Evolutionary conservation across 768 basidiomycete species (phyloP).

Genomic region (Hygrocybe coccinea): DNA sequence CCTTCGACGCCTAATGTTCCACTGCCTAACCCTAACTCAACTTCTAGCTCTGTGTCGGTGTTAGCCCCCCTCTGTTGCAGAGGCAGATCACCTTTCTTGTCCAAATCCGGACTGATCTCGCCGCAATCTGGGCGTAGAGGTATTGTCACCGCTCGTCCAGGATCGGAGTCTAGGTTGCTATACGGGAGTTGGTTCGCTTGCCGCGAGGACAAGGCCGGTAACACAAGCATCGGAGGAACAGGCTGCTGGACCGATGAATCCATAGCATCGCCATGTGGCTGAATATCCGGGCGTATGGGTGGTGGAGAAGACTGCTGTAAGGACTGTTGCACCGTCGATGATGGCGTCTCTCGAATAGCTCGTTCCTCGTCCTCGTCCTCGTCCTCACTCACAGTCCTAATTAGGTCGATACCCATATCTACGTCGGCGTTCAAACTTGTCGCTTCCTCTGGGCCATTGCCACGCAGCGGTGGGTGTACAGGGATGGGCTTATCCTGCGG

Average conservation of each 20-base stretch:
- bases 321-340: no score
- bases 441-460: no score
- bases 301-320: no score
- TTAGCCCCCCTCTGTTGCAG: not conserved
- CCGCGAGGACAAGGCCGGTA: not conserved
- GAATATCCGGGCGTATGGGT: not conserved
- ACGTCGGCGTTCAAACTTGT: no score
- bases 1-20: not conserved
- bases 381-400: no score
- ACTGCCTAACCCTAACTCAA: not conserved
- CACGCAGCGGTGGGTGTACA: no score
- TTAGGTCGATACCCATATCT: no score
- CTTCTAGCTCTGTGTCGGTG: not conserved
- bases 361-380: no score
- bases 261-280: not conserved
- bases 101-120: no score
- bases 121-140: not conserved
- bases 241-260: not conserved
- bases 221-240: not conserved
- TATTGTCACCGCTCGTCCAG: conserved; percentile 1
- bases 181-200: not conserved
- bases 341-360: no score
- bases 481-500: no score
- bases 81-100: not conserved
- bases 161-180: not conserved